A percentile compares a stretch with the other conserved stretches of the same genome.
These are phyloP conservation scores for Russula foetens DNA, from an alignment of 768 basidiomycete genomes.

Conservation along the genomic window DNA sequence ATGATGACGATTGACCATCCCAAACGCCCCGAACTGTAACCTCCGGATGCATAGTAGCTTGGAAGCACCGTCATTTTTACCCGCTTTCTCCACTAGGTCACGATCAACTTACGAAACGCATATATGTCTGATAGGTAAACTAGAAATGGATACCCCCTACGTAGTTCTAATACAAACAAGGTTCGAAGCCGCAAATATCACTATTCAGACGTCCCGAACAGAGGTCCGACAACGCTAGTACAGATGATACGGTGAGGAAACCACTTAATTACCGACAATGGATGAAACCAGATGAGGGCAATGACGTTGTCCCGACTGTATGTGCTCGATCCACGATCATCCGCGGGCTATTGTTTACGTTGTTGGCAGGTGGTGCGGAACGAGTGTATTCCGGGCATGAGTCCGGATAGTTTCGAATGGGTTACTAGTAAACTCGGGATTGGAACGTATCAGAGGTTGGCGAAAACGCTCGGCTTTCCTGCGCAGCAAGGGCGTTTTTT, in stretches of 20 bases:
- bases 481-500: neutral
- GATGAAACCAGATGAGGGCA: neutral
- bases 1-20: conserved; percentile 29
- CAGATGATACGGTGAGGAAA: neutral
- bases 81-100: conserved; percentile 10
- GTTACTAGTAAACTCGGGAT: conserved; percentile 54
- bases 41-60: neutral
- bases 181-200: neutral
- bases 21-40: neutral
- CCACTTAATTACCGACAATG: neutral
- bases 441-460: conserved; percentile 60
- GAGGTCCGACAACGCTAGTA: neutral
- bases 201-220: neutral
- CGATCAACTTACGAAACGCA: conserved; percentile 7
- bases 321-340: neutral
- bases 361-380: conserved; percentile 39
- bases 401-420: conserved; percentile 75
- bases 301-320: neutral
- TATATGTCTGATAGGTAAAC: conserved; percentile 7
- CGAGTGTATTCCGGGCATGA: conserved; percentile 70
- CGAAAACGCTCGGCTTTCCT: conserved; percentile 63
- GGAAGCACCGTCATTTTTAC: conserved; percentile 12
- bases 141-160: conserved; percentile 16
- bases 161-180: conserved; percentile 11
- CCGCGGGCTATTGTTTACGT: neutral